Percentiles rank a stretch among this genome's conserved stretches.
Conservation (phyloP, 495 filamentous ascomycete genomes). For the Penicillium fimorum region DNA sequence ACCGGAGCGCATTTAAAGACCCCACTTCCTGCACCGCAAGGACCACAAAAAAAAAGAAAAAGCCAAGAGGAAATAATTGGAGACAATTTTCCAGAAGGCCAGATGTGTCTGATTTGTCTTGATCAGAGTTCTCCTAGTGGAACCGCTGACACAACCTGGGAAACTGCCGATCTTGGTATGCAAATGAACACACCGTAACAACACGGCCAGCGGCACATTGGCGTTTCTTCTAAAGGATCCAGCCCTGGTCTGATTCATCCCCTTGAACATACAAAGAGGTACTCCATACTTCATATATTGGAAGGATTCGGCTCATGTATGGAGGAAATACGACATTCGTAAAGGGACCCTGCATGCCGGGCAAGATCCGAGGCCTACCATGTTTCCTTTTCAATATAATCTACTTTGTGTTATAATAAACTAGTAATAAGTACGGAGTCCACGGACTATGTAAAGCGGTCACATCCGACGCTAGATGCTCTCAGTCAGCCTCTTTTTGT, state of each 20-base stretch:
- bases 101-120: constrained; percentile 8
- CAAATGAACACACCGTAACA: constrained; percentile 17
- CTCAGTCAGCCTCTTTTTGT: constrained; percentile 17
- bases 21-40: constrained; percentile 29
- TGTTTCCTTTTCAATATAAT: neutral
- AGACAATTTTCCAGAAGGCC: constrained; percentile 27
- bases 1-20: constrained; percentile 25
- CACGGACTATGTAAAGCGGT: constrained; percentile 13
- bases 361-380: constrained; percentile 8
- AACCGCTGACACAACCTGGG: constrained; percentile 20
- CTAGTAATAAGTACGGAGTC: neutral
- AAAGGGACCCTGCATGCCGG: constrained; percentile 14
- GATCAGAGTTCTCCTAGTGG: constrained; percentile 14
- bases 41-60: constrained; percentile 18
- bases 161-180: constrained; percentile 30
- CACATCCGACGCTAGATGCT: constrained; percentile 19
- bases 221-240: neutral
- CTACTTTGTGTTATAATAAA: neutral
- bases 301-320: neutral
- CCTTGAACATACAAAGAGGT: neutral
- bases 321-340: constrained; percentile 1
- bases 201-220: neutral
- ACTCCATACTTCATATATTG: neutral
- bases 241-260: neutral
- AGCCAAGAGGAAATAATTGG: constrained; percentile 13